Evolutionary conservation across 192 early-diverging fungal species (phyloP).

Genomic region (Entrophospora sp.): DNA sequence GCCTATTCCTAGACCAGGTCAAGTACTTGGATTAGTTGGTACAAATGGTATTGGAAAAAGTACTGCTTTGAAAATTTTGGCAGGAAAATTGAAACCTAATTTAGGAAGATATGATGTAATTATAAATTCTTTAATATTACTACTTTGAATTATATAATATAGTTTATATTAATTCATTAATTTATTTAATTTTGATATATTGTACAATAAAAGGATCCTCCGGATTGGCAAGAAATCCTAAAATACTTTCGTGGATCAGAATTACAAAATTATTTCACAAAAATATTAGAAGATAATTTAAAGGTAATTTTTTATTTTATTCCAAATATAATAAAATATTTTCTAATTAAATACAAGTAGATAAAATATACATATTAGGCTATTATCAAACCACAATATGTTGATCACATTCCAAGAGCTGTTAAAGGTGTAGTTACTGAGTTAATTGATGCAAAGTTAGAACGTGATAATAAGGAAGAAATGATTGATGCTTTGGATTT

Average conservation of each 20-base stretch:
- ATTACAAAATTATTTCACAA: conserved; percentile 98
- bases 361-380: conserved; percentile 34
- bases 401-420: conserved; percentile 79
- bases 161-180: background rate
- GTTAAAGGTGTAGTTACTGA: conserved; percentile 71
- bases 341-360: background rate
- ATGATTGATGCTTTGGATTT: conserved; percentile 75
- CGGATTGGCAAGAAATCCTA: conserved; percentile 95
- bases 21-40: conserved; percentile 94
- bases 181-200: background rate
- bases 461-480: conserved; percentile 62
- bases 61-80: conserved; percentile 89
- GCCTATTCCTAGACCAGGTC: conserved; percentile 90
- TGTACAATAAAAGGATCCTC: conserved; percentile 42
- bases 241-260: conserved; percentile 95
- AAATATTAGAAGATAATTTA: conserved; percentile 93
- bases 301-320: conserved; percentile 37
- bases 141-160: background rate
- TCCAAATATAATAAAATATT: background rate
- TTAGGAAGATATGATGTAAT: conserved; percentile 65
- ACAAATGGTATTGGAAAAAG: conserved; percentile 96
- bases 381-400: conserved; percentile 94
- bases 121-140: conserved; percentile 15
- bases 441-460: conserved; percentile 61
- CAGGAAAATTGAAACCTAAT: conserved; percentile 93